Evolutionary conservation across 2,329 filamentous ascomycete species (phyloP).

Genomic region (Botrytis byssoidea): DNA sequence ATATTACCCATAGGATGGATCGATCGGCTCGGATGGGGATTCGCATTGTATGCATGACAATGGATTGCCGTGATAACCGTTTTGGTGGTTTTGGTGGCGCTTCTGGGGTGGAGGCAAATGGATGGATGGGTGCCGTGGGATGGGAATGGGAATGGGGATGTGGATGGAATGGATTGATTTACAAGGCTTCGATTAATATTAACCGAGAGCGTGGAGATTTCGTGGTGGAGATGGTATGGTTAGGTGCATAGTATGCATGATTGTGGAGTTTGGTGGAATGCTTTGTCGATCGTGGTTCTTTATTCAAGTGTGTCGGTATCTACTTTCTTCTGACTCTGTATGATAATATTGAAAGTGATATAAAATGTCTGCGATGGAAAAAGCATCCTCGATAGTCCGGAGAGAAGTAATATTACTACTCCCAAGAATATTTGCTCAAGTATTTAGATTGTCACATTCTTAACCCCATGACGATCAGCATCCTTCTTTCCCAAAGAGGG

Average conservation of each 20-base stretch:
- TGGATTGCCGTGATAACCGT: neutral
- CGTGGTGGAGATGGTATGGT: neutral
- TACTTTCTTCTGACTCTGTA: too few relatives aligned
- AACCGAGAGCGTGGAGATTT: neutral
- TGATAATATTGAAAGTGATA: too few relatives aligned
- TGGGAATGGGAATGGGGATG: neutral
- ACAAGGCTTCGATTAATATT: neutral
- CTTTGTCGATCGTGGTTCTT: neutral
- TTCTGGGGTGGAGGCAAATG: neutral
- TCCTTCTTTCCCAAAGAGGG: neutral
- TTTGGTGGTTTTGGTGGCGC: neutral
- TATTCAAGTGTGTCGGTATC: too few relatives aligned
- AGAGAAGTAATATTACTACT: fast-evolving
- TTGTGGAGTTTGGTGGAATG: neutral
- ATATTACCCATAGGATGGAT: neutral
- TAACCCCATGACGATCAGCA: neutral
- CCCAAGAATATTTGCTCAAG: neutral
- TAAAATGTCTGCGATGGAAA: too few relatives aligned
- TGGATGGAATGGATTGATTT: too few relatives aligned
- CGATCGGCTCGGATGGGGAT: too few relatives aligned
- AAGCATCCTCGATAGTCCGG: too few relatives aligned
- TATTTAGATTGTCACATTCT: neutral
- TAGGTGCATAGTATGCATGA: neutral
- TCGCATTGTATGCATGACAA: neutral
- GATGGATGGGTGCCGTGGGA: neutral